Conservation (phyloP, 108 stramenopile species). For the Cyclostephanos tholiformis region DNA sequence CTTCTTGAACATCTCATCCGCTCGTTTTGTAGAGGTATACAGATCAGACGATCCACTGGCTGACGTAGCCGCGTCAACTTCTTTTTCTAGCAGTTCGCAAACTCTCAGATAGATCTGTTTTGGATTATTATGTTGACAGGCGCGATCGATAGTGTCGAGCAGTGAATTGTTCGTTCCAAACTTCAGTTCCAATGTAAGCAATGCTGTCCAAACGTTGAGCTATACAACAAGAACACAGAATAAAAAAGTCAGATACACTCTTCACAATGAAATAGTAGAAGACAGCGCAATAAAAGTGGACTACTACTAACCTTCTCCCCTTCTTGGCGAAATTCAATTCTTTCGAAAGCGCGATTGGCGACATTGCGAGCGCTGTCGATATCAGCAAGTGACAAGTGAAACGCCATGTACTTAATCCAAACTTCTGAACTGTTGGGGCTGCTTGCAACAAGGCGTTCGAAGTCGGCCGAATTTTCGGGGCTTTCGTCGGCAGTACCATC, state of each 20-base stretch:
- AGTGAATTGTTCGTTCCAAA: constrained; percentile 81
- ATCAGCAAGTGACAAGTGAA: constrained; percentile 91
- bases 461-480: constrained; percentile 92
- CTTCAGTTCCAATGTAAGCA: constrained; percentile 92
- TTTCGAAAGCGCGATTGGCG: constrained; percentile 86
- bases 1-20: constrained; percentile 74
- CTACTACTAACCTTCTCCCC: constrained; percentile 60
- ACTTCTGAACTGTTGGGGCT: constrained; percentile 88
- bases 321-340: constrained; percentile 92
- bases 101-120: constrained; percentile 89
- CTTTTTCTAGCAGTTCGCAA: constrained; percentile 86
- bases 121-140: constrained; percentile 89
- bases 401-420: constrained; percentile 98
- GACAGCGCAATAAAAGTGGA: background rate
- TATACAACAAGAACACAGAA: constrained; percentile 14
- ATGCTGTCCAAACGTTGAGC: constrained; percentile 95
- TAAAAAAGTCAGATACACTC: background rate
- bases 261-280: background rate
- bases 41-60: constrained; percentile 40
- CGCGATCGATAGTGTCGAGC: constrained; percentile 75
- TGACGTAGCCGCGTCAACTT: constrained; percentile 50
- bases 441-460: constrained; percentile 92
- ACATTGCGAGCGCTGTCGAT: constrained; percentile 89
- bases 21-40: constrained; percentile 38
- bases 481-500: constrained; percentile 89